Conservation (phyloP, 2,329 filamentous ascomycete genomes). For the Trichophyton mentagrophytes region DNA sequence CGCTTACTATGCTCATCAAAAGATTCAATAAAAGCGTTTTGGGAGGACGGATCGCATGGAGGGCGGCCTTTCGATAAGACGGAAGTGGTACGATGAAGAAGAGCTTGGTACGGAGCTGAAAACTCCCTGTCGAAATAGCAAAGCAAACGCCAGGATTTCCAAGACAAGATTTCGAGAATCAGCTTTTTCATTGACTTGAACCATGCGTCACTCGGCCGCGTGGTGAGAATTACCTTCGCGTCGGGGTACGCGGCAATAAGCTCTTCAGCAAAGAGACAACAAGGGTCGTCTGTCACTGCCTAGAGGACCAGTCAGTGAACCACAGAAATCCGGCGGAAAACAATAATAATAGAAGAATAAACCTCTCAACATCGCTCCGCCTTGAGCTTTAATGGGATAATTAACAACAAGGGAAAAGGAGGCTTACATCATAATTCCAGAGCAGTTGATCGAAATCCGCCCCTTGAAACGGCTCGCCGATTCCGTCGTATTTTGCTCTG, state of each 20-base stretch:
- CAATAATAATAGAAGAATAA: too few relatives aligned
- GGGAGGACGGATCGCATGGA: not conserved
- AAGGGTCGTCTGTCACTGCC: conserved; percentile 57
- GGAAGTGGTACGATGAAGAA: not conserved
- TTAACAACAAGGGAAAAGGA: not conserved
- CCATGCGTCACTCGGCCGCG: conserved; percentile 54
- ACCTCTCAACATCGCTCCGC: not conserved
- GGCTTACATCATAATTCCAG: not conserved
- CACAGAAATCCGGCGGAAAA: not conserved
- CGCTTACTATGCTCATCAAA: conserved; percentile 38
- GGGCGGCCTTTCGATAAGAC: not conserved
- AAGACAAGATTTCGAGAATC: not conserved
- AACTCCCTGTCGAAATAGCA: not conserved
- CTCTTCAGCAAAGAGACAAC: conserved; percentile 54
- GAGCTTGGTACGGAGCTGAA: not conserved
- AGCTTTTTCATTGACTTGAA: not conserved
- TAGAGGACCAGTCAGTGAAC: not conserved
- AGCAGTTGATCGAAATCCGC: not conserved
- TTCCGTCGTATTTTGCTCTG: not conserved
- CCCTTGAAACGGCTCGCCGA: not conserved
- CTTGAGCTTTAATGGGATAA: not conserved
- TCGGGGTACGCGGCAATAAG: conserved; percentile 60
- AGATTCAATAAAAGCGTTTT: not conserved
- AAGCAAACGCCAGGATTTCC: not conserved
- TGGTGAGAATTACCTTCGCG: conserved; percentile 57